These are phyloP conservation scores for Bocquillonia castaneifolia DNA, from an alignment of 441 rosid species.

Conservation along the genomic window DNA sequence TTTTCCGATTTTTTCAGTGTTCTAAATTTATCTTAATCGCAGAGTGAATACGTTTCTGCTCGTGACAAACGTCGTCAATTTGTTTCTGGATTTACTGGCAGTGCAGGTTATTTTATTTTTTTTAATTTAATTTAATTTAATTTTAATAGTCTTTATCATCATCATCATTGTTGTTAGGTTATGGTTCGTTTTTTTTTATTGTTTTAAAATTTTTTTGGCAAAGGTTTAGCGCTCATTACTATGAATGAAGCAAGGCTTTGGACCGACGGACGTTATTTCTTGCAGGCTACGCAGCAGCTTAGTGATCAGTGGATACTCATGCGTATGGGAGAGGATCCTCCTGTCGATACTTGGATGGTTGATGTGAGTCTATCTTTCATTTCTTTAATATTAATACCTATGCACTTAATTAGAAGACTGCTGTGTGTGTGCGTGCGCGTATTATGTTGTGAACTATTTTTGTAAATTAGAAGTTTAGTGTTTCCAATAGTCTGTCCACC, in stretches of 20 bases:
- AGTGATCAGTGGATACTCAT: constrained; percentile 79
- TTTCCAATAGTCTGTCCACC: too few species aligned
- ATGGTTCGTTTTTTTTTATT: too few species aligned
- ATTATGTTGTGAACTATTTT: too few species aligned
- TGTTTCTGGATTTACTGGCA: constrained; percentile 86
- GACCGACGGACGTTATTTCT: constrained; percentile 93
- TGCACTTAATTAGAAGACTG: neutral
- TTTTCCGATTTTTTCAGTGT: neutral
- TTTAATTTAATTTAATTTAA: neutral
- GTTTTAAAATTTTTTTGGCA: too few species aligned
- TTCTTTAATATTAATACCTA: neutral
- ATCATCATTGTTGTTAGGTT: neutral
- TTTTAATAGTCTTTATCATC: neutral
- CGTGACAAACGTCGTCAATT: constrained; percentile 82
- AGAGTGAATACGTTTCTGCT: constrained; percentile 91
- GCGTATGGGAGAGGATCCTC: constrained; percentile 91
- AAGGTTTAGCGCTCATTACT: constrained; percentile 83
- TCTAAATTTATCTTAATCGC: neutral
- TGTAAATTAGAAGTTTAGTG: too few species aligned
- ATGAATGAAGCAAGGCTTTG: constrained; percentile 67
- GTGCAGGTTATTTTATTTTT: constrained; percentile 47
- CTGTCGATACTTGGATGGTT: constrained; percentile 73
- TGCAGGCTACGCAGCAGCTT: constrained; percentile 80
- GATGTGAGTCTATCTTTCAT: constrained; percentile 47
- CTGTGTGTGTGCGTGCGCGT: too few species aligned